phyloP scores from a whole-genome alignment of 1,284 basidiomycete species.

The Phaffia rhodozyma region DNA sequence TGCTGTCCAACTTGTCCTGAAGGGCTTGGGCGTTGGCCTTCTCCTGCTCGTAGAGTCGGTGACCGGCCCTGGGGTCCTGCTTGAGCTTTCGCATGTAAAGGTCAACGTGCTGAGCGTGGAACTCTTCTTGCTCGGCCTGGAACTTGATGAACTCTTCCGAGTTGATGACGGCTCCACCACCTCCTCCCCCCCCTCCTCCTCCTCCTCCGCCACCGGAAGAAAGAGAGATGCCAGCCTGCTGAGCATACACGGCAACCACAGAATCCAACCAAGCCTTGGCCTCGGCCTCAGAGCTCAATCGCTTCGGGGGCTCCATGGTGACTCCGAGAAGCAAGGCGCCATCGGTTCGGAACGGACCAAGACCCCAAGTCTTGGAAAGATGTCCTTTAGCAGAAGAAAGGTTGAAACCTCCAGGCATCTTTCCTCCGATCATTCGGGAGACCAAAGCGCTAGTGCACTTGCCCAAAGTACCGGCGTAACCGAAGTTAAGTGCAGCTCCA shows the following conservation, averaged over 20 bases:
- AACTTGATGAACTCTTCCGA: constrained; percentile 97
- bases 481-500: constrained; percentile 67
- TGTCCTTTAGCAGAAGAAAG: constrained; percentile 81
- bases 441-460: constrained; percentile 90
- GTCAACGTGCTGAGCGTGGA: constrained; percentile 86
- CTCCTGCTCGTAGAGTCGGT: constrained; percentile 75
- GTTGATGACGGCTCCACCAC: constrained; percentile 73
- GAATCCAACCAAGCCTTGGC: constrained; percentile 88
- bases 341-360: constrained; percentile 79
- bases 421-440: constrained; percentile 81
- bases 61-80: constrained; percentile 81
- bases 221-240: constrained; percentile 76
- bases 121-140: constrained; percentile 82
- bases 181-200: constrained; percentile 49
- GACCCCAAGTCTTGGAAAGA: constrained; percentile 82
- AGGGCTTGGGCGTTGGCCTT: constrained; percentile 50
- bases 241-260: constrained; percentile 71
- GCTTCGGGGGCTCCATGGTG: constrained; percentile 87
- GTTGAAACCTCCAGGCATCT: constrained; percentile 99
- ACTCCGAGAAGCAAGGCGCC: constrained; percentile 82
- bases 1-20: constrained; percentile 68
- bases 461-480: constrained; percentile 75
- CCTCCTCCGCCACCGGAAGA: constrained; percentile 50
- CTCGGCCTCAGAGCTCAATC: constrained; percentile 79
- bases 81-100: constrained; percentile 92